Base-by-base conservation (phyloP, 2,329 filamentous ascomycete genomes). In the Cytospora chrysosperma region DNA sequence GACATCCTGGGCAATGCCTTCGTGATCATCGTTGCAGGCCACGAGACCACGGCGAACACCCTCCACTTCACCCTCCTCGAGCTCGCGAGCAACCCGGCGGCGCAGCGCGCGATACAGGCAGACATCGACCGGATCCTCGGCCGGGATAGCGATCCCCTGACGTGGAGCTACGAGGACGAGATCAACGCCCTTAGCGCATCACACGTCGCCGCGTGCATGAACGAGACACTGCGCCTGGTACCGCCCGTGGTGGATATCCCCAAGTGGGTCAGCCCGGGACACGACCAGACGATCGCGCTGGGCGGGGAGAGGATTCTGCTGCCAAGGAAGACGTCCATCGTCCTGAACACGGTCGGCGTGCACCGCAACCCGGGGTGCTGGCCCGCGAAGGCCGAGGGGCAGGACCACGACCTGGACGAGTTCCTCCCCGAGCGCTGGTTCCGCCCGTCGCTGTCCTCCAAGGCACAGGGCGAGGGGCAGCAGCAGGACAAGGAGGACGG, bases 21-120 rank as follows among this genome's bases (percentile, higher is more conserved):
- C 67, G 79, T 88, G 69, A 85, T 87, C 75, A 80, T 85, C 65
- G 79, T 93, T 1, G 91, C 91, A 0, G 91, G 91, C 15, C 90
- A 95, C 74, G 91, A 95, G 75, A 93, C 91, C 1, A 90, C 90
- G 2, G 90, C 90, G 55, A 92, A 91, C 73, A 83, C 85, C 4
- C 79, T 93, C 47, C 88, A 93, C 75, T 93, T 91, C 72, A 81
- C 86, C 2, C 75, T 93, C 4, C 72, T 92, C 40, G 82, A 86
- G 68, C 82, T 94, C 7, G 91, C 90, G 17, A 83, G 86, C 69
- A 82, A 88, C 69, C 85, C 85, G 7, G 75, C 78, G 1, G 83
- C 83, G 1, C 91, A 95, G 71, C 81, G 84, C 27, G 79, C 79
- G 8, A 75, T 94, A 4, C 91, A 94, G 69, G 77, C 80, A 52